These are phyloP conservation scores for Auricularia sp. DNA, from an alignment of 768 basidiomycete genomes.

Conservation along the genomic window DNA sequence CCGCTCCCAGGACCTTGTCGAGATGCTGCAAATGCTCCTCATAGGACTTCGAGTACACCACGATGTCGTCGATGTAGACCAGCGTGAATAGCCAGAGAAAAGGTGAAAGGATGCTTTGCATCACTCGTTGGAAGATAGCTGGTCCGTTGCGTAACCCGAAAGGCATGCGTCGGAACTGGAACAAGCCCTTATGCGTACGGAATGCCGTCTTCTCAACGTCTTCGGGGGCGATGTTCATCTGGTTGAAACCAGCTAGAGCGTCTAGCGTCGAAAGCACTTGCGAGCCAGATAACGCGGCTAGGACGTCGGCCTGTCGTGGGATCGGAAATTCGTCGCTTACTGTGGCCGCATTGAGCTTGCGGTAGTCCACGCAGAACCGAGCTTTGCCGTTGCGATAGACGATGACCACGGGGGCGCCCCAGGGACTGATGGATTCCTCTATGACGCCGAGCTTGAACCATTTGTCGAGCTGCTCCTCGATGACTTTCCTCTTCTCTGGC, in stretches of 20 bases:
- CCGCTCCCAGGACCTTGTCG: slow-evolving; percentile 11
- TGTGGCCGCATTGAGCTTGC: slow-evolving; percentile 19
- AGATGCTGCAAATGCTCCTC: slow-evolving; percentile 20
- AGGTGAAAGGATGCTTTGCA: slow-evolving; percentile 25
- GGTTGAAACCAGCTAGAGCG: slow-evolving; percentile 32
- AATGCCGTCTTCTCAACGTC: slow-evolving; percentile 30
- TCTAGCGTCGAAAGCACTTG: slow-evolving; percentile 27
- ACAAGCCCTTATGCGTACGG: slow-evolving; percentile 29
- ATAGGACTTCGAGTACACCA: slow-evolving; percentile 12
- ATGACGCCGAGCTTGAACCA: slow-evolving; percentile 30
- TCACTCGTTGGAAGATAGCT: slow-evolving; percentile 15
- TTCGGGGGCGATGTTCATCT: slow-evolving; percentile 22
- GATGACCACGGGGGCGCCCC: slow-evolving; percentile 24
- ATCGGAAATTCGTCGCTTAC: slow-evolving; percentile 22
- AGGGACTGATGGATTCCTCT: slow-evolving; percentile 32
- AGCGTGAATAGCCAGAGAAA: background rate
- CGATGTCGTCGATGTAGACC: slow-evolving; percentile 18
- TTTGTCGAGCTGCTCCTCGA: slow-evolving; percentile 21
- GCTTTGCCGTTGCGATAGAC: slow-evolving; percentile 30
- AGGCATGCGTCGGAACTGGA: slow-evolving; percentile 33
- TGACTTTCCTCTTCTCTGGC: slow-evolving; percentile 16
- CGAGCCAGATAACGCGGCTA: slow-evolving; percentile 22
- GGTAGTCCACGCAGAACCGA: slow-evolving; percentile 26
- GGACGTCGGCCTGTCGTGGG: slow-evolving; percentile 18
- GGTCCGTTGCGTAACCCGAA: slow-evolving; percentile 24